Percentiles rank a stretch among this genome's conserved stretches.
These are phyloP conservation scores for Haberlea rhodopensis DNA, from an alignment of 257 asterid genomes.

Conservation along the genomic window DNA sequence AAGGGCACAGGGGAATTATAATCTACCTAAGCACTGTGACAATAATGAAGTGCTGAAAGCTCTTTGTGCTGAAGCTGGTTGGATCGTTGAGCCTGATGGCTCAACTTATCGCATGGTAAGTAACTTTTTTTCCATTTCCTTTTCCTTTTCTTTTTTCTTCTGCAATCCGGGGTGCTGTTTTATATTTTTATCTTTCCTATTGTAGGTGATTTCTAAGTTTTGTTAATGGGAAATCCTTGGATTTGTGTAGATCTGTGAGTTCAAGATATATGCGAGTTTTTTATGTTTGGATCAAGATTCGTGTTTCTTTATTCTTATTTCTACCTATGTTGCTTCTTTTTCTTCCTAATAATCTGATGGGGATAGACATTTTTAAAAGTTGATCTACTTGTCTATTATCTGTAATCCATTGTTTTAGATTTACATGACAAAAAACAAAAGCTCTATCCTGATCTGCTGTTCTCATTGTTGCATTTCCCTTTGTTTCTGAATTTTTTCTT, in stretches of 20 bases:
- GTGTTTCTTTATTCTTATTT: conserved; percentile 8
- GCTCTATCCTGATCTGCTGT: neutral
- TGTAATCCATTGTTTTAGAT: neutral
- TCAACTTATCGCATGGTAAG: conserved; percentile 90
- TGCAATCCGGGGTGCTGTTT: neutral
- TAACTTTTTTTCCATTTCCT: neutral
- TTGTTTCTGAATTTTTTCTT: neutral
- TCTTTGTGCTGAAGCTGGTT: conserved; percentile 93
- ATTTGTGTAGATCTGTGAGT: conserved; percentile 49
- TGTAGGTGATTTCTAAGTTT: neutral
- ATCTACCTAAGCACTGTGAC: conserved; percentile 92
- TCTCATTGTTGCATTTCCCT: conserved; percentile 1
- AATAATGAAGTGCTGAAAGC: conserved; percentile 94
- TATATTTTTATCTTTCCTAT: neutral
- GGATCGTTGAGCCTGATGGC: conserved; percentile 95
- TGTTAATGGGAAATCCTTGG: neutral
- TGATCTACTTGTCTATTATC: conserved; percentile 14
- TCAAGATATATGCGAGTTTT: conserved; percentile 23
- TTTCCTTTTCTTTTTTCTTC: neutral
- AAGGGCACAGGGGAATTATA: conserved; percentile 91
- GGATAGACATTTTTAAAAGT: neutral
- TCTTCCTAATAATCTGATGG: conserved; percentile 11
- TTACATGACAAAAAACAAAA: neutral
- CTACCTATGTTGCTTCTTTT: neutral
- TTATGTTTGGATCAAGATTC: conserved; percentile 28